Base-by-base conservation (phyloP, 176 grass and related monocot species). In the Hsuehochloa calcarea region DNA sequence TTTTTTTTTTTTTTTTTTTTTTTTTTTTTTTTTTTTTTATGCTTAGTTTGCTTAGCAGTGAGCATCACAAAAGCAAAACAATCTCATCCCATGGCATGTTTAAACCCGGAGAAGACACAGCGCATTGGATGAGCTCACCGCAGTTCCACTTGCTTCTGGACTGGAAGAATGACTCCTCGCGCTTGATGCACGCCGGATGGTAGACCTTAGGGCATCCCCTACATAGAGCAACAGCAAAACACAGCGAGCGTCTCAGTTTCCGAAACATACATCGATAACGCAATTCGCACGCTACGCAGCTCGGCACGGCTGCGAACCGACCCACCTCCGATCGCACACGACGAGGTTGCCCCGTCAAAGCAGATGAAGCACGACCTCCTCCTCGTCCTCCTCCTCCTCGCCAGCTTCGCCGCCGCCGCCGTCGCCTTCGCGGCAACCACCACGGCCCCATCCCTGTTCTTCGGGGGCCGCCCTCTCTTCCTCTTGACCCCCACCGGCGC, bases 301-400 rank as follows among this genome's bases (percentile, higher is more conserved):
- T 29, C 11, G 60, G 2, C n/a, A 27, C 22, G 72, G 59, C 44
- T 34, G 56, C 41, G 27, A 80, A 56, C 5, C 50, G 17, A 92
- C 79, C 55, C 34, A 98, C 96, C 96, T 92, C 83, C 93, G 90
- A 92, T 98, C 96, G 78, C 96, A 98, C 1, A 98, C 69, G 64
- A 98, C 96, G 13, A 98, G 90, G 89, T 96, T 76, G 4, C 96
- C 96, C 96, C 96, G 20, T 99, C 96, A 52, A 99, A 99, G 81
- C 96, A 99, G 73, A 99, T 99, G 85, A 99, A 99, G 84, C 96
- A 99, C 96, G 31, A 92, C 93, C 90, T 99, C 96, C 80, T 99
- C 96, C 20, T 94, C 88, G 8, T 97, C 90, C 66, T 85, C 82
- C 46, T 74, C 67, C 26, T 90, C 72, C 52, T 65, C 0, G 25